phyloP scores from a whole-genome alignment of 1,284 basidiomycete species.

The Naganishia albida region DNA sequence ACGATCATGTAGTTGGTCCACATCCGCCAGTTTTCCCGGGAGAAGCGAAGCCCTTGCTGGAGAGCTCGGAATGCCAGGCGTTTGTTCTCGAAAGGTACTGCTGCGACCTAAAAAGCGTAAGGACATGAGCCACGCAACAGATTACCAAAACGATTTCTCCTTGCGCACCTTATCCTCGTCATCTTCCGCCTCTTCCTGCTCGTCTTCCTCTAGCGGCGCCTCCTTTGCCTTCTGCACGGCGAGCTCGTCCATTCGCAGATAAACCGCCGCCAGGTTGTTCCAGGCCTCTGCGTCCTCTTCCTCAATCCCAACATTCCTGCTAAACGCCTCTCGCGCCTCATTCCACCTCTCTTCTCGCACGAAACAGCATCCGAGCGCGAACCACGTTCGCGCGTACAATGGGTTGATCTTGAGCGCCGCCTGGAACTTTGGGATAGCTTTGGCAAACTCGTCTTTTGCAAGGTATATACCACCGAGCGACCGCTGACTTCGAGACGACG shows the following conservation, averaged over 20 bases:
- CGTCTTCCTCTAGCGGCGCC: conserved; percentile 38
- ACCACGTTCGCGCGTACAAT: conserved; percentile 84
- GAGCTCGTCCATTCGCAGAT: conserved; percentile 69
- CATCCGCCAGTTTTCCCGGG: conserved; percentile 93
- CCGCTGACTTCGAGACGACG: conserved; percentile 85
- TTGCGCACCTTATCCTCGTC: background rate
- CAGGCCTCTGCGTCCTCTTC: conserved; percentile 97
- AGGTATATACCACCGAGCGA: conserved; percentile 86
- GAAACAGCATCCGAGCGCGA: conserved; percentile 87
- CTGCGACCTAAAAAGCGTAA: conserved; percentile 32
- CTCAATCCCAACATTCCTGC: conserved; percentile 82
- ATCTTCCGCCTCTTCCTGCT: conserved; percentile 11
- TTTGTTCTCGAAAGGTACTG: conserved; percentile 63
- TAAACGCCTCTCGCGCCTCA: conserved; percentile 79
- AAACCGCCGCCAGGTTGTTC: conserved; percentile 96
- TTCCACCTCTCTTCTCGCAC: conserved; percentile 80
- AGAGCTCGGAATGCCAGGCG: conserved; percentile 91
- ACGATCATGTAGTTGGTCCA: conserved; percentile 99
- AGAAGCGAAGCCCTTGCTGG: conserved; percentile 78
- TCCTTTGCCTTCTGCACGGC: conserved; percentile 44
- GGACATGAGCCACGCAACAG: background rate
- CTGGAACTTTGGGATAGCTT: conserved; percentile 69
- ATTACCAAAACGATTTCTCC: conserved; percentile 1
- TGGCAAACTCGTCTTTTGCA: conserved; percentile 63
- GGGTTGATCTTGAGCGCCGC: conserved; percentile 86